Evolutionary conservation across 768 basidiomycete genomes (phyloP).

Genomic region (Trametes cubensis): DNA sequence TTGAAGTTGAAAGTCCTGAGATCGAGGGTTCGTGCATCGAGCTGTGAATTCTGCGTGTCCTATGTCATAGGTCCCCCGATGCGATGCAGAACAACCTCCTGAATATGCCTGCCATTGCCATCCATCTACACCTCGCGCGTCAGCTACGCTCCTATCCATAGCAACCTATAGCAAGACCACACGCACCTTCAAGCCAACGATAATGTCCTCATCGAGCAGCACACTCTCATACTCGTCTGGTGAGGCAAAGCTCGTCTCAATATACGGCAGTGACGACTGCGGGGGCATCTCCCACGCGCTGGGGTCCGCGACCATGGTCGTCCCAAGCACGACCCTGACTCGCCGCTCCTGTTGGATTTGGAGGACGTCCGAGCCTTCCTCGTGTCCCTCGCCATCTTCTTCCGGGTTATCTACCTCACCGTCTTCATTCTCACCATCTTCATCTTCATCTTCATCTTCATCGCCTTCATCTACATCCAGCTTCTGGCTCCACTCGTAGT

Average conservation of each 20-base stretch:
- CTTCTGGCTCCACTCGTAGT: slow-evolving; percentile 1
- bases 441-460: background rate
- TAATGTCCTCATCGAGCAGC: slow-evolving; percentile 35
- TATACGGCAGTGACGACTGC: slow-evolving; percentile 29
- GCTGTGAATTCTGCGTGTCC: too few relatives aligned
- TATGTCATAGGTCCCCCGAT: slow-evolving; percentile 6
- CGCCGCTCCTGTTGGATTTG: background rate
- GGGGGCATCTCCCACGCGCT: slow-evolving; percentile 27
- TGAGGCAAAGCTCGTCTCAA: slow-evolving; percentile 23
- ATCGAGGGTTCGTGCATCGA: too few relatives aligned
- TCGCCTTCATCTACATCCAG: background rate
- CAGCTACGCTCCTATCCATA: background rate
- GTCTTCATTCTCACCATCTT: background rate
- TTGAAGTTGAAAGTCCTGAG: too few relatives aligned
- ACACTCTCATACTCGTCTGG: slow-evolving; percentile 29
- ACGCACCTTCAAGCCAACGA: slow-evolving; percentile 34
- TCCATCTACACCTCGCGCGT: slow-evolving; percentile 9
- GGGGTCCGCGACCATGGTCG: slow-evolving; percentile 8
- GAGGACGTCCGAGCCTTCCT: too few relatives aligned
- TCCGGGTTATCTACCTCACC: background rate
- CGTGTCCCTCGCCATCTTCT: background rate
- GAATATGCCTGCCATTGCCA: slow-evolving; percentile 1
- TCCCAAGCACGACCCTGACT: slow-evolving; percentile 16
- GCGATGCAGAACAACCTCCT: slow-evolving; percentile 15
- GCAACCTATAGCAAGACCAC: too few relatives aligned